Evolutionary conservation across 2,329 filamentous ascomycete genomes (phyloP), one percentile per base, ranked within the genome.

Genomic region (Gremmenia infestans): DNA sequence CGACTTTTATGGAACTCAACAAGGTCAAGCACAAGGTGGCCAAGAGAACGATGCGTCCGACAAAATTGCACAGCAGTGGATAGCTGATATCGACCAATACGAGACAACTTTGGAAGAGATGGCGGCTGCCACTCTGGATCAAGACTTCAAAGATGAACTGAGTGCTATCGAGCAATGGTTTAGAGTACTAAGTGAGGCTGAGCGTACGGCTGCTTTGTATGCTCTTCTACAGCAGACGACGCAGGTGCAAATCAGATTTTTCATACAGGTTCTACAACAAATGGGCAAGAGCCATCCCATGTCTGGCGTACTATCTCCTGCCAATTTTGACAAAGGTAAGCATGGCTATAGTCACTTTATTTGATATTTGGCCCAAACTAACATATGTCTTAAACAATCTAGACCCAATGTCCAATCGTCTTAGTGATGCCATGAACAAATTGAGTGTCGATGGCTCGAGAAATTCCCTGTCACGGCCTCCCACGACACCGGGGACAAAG

Each of bases 91-190:
- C 65, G 94, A 99, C 71, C 93, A 97, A 73, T 97, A 97, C 69
- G 94, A 99, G 78, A 96, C 87, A n/a, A 99, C 94, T 1, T 75
- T 99, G 68, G 94, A 97, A 74, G 94, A 99, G 72, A 99, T 99
- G 94, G 94, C 94, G 45, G 92, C 93, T 35, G 94, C 94, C 28
- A 97, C 94, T n/a, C 79, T 97, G 53, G 94, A 99, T 71, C 94
- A 99, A 77, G 94, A 99, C 71, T 99, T 99, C 80, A 99, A 99
- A 77, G 94, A 97, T 74, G 94, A 99, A 74, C 82, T 99, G 59
- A 97, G 91, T 71, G 94, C 94, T 65, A 99, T 99, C 70, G 94
- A 99, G 76, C 94, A 99, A 78, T 99, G 94, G 94, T 99, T 99
- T 74, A 88, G 92, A 60, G 94, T 99, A 53, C 78, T 99, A 62